Evolutionary conservation across 129 eudicot species (phyloP).

Genomic region (Saposhnikovia divaricata): DNA sequence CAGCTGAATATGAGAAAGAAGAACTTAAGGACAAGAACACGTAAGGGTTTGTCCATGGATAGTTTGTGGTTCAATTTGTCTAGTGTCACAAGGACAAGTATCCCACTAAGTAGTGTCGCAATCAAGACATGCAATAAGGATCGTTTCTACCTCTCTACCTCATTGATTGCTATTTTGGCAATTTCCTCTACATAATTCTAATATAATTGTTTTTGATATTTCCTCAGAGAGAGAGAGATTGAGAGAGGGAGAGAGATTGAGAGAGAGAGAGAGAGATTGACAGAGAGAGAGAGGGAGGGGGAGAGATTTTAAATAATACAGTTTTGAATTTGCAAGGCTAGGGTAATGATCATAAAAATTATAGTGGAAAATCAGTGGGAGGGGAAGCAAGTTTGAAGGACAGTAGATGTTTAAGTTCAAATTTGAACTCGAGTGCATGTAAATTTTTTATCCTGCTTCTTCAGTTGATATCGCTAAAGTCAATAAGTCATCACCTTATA

Average conservation of each 20-base stretch:
- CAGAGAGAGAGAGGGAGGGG: background rate
- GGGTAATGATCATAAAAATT: background rate
- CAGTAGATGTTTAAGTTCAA: background rate
- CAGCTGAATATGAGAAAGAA: background rate
- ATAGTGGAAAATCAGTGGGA: background rate
- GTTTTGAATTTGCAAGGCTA: background rate
- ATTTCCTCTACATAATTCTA: background rate
- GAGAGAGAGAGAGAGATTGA: background rate
- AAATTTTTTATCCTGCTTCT: background rate
- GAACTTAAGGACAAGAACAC: background rate
- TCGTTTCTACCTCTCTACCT: background rate
- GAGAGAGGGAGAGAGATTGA: background rate
- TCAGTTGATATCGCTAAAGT: background rate
- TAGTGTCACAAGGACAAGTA: background rate
- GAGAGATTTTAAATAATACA: background rate
- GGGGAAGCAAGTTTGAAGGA: background rate
- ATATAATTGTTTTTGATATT: background rate
- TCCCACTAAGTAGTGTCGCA: background rate
- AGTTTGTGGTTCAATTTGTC: background rate
- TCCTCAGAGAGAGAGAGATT: background rate
- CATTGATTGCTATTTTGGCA: background rate
- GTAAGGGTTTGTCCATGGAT: background rate
- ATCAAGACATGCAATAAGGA: background rate
- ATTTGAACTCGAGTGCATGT: conserved; percentile 3
- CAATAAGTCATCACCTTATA: background rate